These are phyloP conservation scores for Fusarium temperatum DNA, from an alignment of 2,329 filamentous ascomycete species.

Conservation along the genomic window DNA sequence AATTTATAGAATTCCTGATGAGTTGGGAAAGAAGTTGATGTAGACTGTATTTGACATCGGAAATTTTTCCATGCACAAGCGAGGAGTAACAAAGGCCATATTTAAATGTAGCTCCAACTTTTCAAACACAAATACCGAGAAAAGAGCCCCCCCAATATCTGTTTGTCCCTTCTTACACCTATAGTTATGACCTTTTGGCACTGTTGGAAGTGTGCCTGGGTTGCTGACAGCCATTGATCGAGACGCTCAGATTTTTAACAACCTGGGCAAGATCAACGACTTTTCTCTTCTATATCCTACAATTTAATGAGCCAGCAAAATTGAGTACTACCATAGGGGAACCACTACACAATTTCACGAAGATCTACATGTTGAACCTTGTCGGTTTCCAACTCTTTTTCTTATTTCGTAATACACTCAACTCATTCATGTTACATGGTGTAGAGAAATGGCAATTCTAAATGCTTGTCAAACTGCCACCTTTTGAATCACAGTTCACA, in stretches of 20 bases:
- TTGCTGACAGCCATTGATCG: not conserved
- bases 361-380: not conserved
- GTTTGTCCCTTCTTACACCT: too few relatives aligned
- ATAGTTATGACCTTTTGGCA: not conserved
- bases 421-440: not conserved
- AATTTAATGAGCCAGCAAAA: not conserved
- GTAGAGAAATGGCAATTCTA: not conserved
- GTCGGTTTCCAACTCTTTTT: not conserved
- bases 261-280: not conserved
- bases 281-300: not conserved
- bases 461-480: not conserved
- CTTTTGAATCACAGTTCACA: not conserved
- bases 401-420: not conserved
- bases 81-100: not conserved
- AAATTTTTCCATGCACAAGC: not conserved
- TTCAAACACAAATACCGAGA: not conserved
- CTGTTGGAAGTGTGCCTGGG: not conserved
- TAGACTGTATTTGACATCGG: not conserved
- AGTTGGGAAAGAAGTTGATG: constrained; percentile 25
- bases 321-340: too few relatives aligned
- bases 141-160: not conserved
- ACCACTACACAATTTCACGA: not conserved
- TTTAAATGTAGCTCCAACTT: not conserved
- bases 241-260: not conserved
- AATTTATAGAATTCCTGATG: constrained; percentile 40